Percentiles rank a stretch among this genome's conserved stretches.
Evolutionary conservation across 164 flowering plant genomes (phyloP).

Genomic region (Stephania cephalantha): DNA sequence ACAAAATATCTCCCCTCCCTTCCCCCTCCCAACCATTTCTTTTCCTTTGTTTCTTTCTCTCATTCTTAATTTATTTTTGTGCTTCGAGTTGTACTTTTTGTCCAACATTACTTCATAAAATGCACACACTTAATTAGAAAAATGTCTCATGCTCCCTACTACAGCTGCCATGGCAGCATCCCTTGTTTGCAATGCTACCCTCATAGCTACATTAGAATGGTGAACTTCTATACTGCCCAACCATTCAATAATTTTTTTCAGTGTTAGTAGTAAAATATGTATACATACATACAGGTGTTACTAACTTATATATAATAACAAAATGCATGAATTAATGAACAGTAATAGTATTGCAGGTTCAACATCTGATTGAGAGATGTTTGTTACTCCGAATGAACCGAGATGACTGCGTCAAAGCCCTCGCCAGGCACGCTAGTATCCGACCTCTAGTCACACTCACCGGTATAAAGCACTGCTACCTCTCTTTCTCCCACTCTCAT

Average conservation of each 20-base stretch:
- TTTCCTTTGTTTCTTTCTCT: neutral
- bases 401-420: conserved; percentile 62
- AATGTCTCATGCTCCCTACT: conserved; percentile 22
- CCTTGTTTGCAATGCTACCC: conserved; percentile 84
- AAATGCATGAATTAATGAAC: no score
- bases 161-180: conserved; percentile 7
- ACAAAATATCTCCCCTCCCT: conserved; percentile 22
- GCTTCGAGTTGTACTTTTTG: conserved; percentile 19
- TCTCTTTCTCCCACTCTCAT: neutral
- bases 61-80: neutral
- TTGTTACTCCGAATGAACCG: conserved; percentile 61
- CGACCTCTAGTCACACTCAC: conserved; percentile 63
- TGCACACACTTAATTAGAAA: neutral
- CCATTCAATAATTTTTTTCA: neutral
- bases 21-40: neutral
- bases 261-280: neutral
- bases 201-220: conserved; percentile 62
- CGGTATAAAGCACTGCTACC: conserved; percentile 25
- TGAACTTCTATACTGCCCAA: conserved; percentile 10
- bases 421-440: conserved; percentile 55
- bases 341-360: conserved; percentile 43
- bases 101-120: conserved; percentile 17
- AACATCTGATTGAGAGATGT: conserved; percentile 79
- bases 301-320: no score
- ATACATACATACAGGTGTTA: neutral